Percentiles rank a stretch among this genome's conserved stretches.
Evolutionary conservation across 2,329 filamentous ascomycete genomes (phyloP).

Genomic region (Exserohilum turcica): DNA sequence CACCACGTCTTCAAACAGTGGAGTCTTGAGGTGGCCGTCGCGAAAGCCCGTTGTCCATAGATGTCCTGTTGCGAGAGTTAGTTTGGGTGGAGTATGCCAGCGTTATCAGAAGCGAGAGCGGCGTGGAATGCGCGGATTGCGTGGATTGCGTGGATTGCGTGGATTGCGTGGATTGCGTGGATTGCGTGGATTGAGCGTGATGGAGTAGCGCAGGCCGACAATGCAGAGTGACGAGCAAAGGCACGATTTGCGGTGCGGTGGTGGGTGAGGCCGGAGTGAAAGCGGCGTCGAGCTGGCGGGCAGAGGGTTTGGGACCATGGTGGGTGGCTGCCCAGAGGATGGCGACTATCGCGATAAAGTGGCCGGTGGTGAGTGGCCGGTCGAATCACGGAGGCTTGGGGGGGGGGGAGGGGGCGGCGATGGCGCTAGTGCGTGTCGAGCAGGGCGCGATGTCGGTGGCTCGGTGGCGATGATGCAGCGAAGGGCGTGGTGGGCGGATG

Average conservation of each 20-base stretch:
- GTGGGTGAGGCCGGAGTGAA: not conserved
- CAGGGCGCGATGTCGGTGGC: conserved; percentile 28
- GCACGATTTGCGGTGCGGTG: conserved; percentile 2
- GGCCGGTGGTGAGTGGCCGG: conserved; percentile 25
- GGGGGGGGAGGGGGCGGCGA: conserved; percentile 17
- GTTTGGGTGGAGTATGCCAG: conserved; percentile 15
- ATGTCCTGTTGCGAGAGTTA: conserved; percentile 56
- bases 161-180: no score
- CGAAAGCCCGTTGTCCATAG: conserved; percentile 78
- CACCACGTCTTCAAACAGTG: conserved; percentile 76
- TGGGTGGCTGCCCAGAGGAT: conserved; percentile 24
- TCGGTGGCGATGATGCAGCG: conserved; percentile 25
- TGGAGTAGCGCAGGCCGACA: conserved; percentile 3
- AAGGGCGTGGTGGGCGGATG: conserved; percentile 6
- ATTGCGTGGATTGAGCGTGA: no score
- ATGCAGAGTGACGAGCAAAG: conserved; percentile 8
- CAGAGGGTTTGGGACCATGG: conserved; percentile 17
- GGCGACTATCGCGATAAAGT: conserved; percentile 34
- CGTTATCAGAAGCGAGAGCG: conserved; percentile 12
- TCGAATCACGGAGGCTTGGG: conserved; percentile 30
- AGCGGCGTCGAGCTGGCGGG: conserved; percentile 15
- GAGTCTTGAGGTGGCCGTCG: conserved; percentile 70
- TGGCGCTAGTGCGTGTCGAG: conserved; percentile 23
- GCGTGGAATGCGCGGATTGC: no score
- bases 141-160: not conserved